Evolutionary conservation across 768 basidiomycete species (phyloP).

Genomic region (Suillus ampliporus): DNA sequence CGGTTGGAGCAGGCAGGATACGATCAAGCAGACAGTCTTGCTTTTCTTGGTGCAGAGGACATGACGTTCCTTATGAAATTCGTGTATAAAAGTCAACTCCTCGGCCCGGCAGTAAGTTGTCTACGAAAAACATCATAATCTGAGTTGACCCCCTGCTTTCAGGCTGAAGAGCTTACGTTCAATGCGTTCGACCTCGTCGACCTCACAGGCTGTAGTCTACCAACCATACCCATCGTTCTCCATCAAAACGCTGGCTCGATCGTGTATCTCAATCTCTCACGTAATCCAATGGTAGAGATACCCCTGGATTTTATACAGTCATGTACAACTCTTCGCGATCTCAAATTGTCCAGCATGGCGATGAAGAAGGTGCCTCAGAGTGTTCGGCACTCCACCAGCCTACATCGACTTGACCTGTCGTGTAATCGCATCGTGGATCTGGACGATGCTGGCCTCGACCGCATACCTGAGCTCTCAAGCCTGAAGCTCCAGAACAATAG

Average conservation of each 20-base stretch:
- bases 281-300: conserved; percentile 95
- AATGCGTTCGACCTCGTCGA: conserved; percentile 81
- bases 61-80: conserved; percentile 88
- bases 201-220: conserved; percentile 78
- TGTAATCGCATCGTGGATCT: conserved; percentile 91
- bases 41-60: conserved; percentile 77
- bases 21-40: conserved; percentile 76
- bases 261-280: conserved; percentile 83
- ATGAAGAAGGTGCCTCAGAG: conserved; percentile 92
- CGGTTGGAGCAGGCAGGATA: conserved; percentile 91
- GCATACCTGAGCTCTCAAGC: conserved; percentile 68
- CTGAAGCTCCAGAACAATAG: conserved; percentile 91
- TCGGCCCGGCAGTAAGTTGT: conserved; percentile 63
- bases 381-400: conserved; percentile 72
- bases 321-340: conserved; percentile 81
- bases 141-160: conserved; percentile 14
- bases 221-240: conserved; percentile 86
- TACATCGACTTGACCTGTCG: conserved; percentile 86
- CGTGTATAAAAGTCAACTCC: conserved; percentile 80
- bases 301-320: conserved; percentile 96
- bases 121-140: not conserved
- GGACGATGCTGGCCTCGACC: conserved; percentile 82
- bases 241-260: conserved; percentile 87
- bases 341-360: conserved; percentile 89
- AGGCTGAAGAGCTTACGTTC: conserved; percentile 79